Conservation (phyloP, 352 stramenopile genomes). For the Globisporangium uncinulatum region DNA sequence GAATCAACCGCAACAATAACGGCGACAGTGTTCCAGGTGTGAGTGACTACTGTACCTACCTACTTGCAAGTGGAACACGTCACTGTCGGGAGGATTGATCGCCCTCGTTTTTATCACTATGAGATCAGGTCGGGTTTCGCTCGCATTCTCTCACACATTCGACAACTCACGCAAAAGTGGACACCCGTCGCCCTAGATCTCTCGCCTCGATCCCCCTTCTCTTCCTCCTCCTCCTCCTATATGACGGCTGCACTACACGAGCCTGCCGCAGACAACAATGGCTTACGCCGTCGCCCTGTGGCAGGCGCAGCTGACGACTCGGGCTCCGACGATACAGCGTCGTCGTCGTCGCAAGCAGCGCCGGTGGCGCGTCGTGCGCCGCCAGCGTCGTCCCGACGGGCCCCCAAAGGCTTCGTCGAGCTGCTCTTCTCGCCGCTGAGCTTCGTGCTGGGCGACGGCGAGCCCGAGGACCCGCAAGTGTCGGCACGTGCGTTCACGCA, state of each 20-base stretch:
- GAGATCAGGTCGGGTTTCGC: too few relatives aligned
- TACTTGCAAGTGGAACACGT: too few relatives aligned
- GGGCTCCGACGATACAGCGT: slow-evolving; percentile 7
- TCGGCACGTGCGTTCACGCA: slow-evolving; percentile 52
- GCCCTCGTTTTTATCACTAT: too few relatives aligned
- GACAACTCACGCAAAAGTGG: not conserved
- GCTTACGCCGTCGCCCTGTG: slow-evolving; percentile 28
- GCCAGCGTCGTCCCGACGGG: not conserved
- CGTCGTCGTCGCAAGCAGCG: slow-evolving; percentile 10
- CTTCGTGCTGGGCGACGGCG: slow-evolving; percentile 64
- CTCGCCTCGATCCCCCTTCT: not conserved
- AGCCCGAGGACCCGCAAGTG: slow-evolving; percentile 59
- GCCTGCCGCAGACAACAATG: slow-evolving; percentile 8
- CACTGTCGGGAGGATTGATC: too few relatives aligned
- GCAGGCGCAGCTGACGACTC: slow-evolving; percentile 8
- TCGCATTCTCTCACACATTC: too few relatives aligned
- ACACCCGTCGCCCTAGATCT: not conserved
- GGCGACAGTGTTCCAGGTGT: too few relatives aligned
- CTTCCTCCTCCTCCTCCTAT: not conserved
- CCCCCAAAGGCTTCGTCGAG: slow-evolving; percentile 61
- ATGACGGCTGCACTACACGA: slow-evolving; percentile 14
- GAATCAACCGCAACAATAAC: too few relatives aligned
- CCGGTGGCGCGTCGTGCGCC: not conserved
- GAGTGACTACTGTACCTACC: too few relatives aligned
- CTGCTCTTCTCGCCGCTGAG: slow-evolving; percentile 70